phyloP scores from a whole-genome alignment of 1,284 basidiomycete genomes.

The Ustilago shanxiensis region DNA sequence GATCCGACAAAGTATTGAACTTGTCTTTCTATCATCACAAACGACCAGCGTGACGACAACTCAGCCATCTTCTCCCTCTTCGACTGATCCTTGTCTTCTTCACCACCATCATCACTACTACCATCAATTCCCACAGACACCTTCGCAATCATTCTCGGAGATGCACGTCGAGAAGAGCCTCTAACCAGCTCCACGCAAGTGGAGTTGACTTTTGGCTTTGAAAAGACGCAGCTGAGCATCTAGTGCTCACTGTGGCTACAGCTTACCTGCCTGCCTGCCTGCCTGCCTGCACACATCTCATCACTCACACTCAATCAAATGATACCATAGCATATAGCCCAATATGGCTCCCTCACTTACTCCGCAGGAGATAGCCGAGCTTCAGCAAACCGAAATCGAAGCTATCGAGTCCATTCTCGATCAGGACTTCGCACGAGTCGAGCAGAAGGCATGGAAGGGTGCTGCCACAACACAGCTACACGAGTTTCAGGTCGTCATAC shows the following conservation, averaged over 20 bases:
- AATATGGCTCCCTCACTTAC: slow-evolving; percentile 37
- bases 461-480: slow-evolving; percentile 46
- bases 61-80: neutral
- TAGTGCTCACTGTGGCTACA: slow-evolving; percentile 1
- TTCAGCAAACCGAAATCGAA: slow-evolving; percentile 64
- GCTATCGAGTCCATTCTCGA: slow-evolving; percentile 63
- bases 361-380: slow-evolving; percentile 56
- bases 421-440: slow-evolving; percentile 53
- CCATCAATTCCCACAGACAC: neutral
- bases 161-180: slow-evolving; percentile 28
- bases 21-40: slow-evolving; percentile 11
- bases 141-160: slow-evolving; percentile 2
- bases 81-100: too few species aligned
- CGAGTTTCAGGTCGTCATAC: slow-evolving; percentile 57
- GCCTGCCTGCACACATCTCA: slow-evolving; percentile 20
- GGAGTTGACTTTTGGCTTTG: slow-evolving; percentile 31
- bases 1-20: slow-evolving; percentile 21
- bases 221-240: slow-evolving; percentile 15
- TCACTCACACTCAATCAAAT: slow-evolving; percentile 13
- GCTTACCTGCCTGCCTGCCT: too few species aligned
- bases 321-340: slow-evolving; percentile 2
- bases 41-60: slow-evolving; percentile 1
- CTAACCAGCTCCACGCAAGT: slow-evolving; percentile 50
- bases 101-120: slow-evolving; percentile 6
- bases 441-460: slow-evolving; percentile 56